Evolutionary conservation across 768 basidiomycete genomes (phyloP), one percentile per base, ranked within the genome.

Genomic region (Lentinus brumalis): DNA sequence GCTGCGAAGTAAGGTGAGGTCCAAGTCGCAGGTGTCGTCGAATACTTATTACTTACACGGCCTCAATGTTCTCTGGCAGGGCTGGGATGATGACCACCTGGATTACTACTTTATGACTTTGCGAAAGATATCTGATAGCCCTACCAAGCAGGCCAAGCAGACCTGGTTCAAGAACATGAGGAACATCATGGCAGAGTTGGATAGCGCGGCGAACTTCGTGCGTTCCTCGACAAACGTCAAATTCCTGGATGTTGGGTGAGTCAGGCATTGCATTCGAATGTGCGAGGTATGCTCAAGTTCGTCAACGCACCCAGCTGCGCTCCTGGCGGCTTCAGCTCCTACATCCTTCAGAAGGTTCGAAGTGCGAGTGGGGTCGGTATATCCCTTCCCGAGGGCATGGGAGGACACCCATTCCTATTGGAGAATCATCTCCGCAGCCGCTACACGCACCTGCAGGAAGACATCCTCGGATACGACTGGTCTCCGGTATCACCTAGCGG

Each of bases 171-270:
- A 44, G 18, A 59, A 50, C 30, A 67, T 68, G 67, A 57, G 51
- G 38, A 40, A n/a, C 14, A 59, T 65, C n/a, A 55, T 70, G 53
- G 45, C 45, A 21, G 64, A 70, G 59, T 54, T 71, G 7, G 66
- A 71, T 50, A 47, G 51, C 14, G 55, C 44, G 5, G 54, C 50
- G 15, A 9, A 54, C 11, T 60, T 57, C 26, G 57, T 69, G 12
- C 60, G 65, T 8, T 39, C 21, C 4, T 29, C 45, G 30, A 47
- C 41, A 1, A 21, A 31, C 4, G 40, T 65, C 18, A 40, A 47
- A 18, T 69, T 69, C 31, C 58, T 69, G 9, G 66, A 69, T 46
- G 26, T 69, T 15, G 61, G 68, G 68, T 68, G 44, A 29, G 63
- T 47, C 4, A 7, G 2, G 29, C 31, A 16, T 31, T 9, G 15